Conservation (phyloP, 106 monocot genomes). For the Apostasia shenzhenica region DNA sequence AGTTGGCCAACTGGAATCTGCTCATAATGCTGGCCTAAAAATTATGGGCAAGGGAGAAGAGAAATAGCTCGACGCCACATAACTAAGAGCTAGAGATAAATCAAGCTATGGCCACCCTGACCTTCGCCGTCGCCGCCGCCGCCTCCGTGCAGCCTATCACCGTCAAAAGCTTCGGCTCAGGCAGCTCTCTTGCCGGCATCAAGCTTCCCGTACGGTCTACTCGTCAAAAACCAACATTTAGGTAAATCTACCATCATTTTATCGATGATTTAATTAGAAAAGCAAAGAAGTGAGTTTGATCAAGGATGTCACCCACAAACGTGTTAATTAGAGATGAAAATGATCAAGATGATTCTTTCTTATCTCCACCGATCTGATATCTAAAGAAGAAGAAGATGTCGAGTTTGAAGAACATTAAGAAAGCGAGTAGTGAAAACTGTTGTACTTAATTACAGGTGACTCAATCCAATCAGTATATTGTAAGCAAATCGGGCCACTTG, state of each 20-base stretch:
- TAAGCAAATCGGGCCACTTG: neutral
- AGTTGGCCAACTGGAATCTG: neutral
- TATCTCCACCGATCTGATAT: too few species aligned
- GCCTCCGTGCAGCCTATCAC: constrained; percentile 32
- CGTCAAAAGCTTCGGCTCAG: constrained; percentile 35
- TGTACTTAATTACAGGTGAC: too few species aligned
- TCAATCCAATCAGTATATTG: neutral
- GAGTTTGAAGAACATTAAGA: neutral
- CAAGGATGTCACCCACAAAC: neutral
- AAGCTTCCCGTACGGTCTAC: constrained; percentile 28
- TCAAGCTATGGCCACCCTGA: constrained; percentile 40
- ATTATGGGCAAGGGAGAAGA: neutral
- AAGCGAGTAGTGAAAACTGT: neutral
- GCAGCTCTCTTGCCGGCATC: constrained; percentile 39
- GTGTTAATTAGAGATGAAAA: too few species aligned
- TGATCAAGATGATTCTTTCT: too few species aligned
- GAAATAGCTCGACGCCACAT: neutral
- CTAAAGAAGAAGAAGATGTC: too few species aligned
- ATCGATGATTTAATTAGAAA: neutral
- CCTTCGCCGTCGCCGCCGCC: constrained; percentile 25
- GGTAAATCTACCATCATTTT: neutral
- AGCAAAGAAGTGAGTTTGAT: constrained; percentile 15
- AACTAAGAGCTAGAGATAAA: neutral
- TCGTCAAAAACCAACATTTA: constrained; percentile 5
- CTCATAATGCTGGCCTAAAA: neutral